Conservation (phyloP, 2,329 filamentous ascomycete species). For the Hyphodiscus sp. region DNA sequence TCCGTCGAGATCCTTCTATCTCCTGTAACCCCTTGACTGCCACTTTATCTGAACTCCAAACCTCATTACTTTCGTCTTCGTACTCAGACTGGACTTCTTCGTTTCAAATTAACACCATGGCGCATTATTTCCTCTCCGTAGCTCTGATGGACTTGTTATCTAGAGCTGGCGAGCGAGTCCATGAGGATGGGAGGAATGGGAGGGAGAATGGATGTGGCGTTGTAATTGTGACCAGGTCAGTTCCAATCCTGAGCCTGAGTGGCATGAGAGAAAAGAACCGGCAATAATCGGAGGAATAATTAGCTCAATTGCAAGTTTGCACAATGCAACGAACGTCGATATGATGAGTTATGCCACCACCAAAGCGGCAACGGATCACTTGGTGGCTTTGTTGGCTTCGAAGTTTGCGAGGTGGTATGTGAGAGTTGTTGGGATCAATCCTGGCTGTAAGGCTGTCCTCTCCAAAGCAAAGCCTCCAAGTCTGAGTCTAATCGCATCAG, state of each 20-base stretch:
- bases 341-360: slow-evolving; percentile 45
- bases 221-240: slow-evolving; percentile 63
- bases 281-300: background rate
- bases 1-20: slow-evolving; percentile 37
- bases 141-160: slow-evolving; percentile 39
- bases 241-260: background rate
- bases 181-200: slow-evolving; percentile 26
- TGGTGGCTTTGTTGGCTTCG: slow-evolving; percentile 41
- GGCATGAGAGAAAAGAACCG: slow-evolving; percentile 31
- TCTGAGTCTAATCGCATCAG: slow-evolving; percentile 19
- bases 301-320: slow-evolving; percentile 44
- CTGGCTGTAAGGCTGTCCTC: slow-evolving; percentile 33
- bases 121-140: slow-evolving; percentile 43
- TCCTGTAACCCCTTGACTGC: slow-evolving; percentile 39
- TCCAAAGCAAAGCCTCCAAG: background rate
- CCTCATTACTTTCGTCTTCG: slow-evolving; percentile 35
- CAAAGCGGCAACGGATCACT: slow-evolving; percentile 46
- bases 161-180: slow-evolving; percentile 31
- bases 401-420: slow-evolving; percentile 41
- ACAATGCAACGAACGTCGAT: slow-evolving; percentile 46
- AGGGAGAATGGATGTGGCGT: slow-evolving; percentile 30
- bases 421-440: slow-evolving; percentile 38
- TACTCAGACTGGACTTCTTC: slow-evolving; percentile 38
- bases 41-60: slow-evolving; percentile 36
- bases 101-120: slow-evolving; percentile 42